Percentiles rank a stretch among this genome's conserved stretches.
Conservation (phyloP, 2,329 filamentous ascomycete genomes). For the Moelleriella libera region DNA sequence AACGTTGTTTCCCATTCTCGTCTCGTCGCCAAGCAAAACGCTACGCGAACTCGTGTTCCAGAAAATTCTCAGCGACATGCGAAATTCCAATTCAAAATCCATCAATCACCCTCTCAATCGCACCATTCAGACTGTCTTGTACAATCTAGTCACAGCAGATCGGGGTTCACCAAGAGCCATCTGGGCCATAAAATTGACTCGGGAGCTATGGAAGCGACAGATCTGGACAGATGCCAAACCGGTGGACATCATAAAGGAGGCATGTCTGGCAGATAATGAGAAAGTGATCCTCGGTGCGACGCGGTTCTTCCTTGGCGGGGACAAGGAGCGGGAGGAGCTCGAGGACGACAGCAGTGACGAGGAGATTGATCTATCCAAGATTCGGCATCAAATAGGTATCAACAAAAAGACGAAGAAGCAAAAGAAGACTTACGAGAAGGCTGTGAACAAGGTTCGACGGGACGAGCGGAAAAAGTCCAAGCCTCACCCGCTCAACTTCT, state of each 20-base stretch:
- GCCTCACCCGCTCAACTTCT: conserved; percentile 87
- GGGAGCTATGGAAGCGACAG: conserved; percentile 92
- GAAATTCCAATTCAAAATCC: conserved; percentile 72
- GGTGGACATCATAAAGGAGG: conserved; percentile 97
- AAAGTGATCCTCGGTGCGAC: conserved; percentile 83
- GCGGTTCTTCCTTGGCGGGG: conserved; percentile 88
- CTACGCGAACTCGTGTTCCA: conserved; percentile 69
- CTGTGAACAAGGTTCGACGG: conserved; percentile 67
- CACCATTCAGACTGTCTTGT: conserved; percentile 84
- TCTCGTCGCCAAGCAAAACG: conserved; percentile 83
- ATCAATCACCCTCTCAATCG: conserved; percentile 89
- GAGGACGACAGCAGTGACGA: conserved; percentile 84
- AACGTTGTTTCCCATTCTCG: conserved; percentile 85
- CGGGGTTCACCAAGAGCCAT: conserved; percentile 72
- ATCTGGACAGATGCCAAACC: conserved; percentile 91
- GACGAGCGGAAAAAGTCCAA: conserved; percentile 79
- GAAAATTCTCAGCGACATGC: conserved; percentile 84
- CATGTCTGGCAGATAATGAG: conserved; percentile 75
- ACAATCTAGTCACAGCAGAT: conserved; percentile 81
- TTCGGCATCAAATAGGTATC: conserved; percentile 76
- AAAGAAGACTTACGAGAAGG: conserved; percentile 63
- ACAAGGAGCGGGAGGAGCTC: conserved; percentile 87
- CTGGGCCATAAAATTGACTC: conserved; percentile 91
- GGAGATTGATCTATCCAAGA: conserved; percentile 59
- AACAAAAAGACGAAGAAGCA: conserved; percentile 96